Evolutionary conservation across 2,329 filamentous ascomycete species (phyloP).

Genomic region (Fusarium sp.): DNA sequence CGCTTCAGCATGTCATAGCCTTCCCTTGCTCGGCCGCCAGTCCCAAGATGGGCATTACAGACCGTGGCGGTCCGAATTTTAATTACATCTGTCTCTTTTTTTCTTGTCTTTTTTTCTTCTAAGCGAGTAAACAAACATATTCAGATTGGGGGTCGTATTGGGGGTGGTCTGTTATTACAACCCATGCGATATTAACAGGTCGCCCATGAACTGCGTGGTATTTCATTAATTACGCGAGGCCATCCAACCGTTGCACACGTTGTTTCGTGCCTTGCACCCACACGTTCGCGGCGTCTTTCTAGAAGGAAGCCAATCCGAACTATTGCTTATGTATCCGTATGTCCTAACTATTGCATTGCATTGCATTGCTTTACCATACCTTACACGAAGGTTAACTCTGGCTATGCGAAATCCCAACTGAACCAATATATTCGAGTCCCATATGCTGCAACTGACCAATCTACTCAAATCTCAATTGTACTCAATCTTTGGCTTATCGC

Average conservation of each 20-base stretch:
- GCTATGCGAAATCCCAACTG: background rate
- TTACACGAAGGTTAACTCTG: background rate
- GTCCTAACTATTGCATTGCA: background rate
- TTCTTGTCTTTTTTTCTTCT: background rate
- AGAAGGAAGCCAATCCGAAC: constrained; percentile 17
- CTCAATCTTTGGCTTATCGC: background rate
- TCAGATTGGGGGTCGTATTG: constrained; percentile 1
- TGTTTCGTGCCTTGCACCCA: background rate
- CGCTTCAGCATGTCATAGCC: constrained; percentile 39
- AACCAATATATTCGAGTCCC: background rate
- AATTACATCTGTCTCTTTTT: constrained; percentile 6
- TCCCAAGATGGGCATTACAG: constrained; percentile 7
- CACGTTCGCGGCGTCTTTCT: constrained; percentile 8
- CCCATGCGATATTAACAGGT: background rate
- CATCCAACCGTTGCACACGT: background rate
- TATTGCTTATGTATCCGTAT: background rate
- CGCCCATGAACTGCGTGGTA: background rate
- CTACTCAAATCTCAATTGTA: background rate
- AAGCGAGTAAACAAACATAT: constrained; percentile 3
- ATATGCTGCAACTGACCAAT: background rate
- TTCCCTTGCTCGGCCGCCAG: constrained; percentile 32
- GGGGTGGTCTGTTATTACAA: background rate
- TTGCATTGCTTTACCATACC: background rate
- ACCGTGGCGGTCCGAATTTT: background rate
- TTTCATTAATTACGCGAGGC: background rate